Evolutionary conservation across 768 basidiomycete genomes (phyloP).

Genomic region (Mycena venus): DNA sequence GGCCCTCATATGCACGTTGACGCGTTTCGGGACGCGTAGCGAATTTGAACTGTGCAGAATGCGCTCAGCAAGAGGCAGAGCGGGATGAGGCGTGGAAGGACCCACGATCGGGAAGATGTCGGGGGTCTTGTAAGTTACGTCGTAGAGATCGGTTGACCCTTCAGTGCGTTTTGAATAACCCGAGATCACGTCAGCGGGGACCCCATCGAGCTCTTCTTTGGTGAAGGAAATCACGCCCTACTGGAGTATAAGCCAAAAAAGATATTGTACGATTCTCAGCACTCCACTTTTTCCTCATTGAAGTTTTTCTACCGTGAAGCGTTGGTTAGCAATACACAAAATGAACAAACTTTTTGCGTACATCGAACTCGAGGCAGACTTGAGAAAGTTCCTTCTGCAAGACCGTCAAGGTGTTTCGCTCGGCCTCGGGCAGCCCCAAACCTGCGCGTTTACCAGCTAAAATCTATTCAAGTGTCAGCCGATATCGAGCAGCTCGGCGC

Average conservation of each 20-base stretch:
- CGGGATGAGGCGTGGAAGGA: conserved; percentile 17
- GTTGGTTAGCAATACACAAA: conserved; percentile 15
- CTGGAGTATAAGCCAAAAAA: not conserved
- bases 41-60: conserved; percentile 76
- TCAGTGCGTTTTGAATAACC: conserved; percentile 80
- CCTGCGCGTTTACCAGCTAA: conserved; percentile 87
- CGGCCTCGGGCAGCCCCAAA: conserved; percentile 75
- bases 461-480: conserved; percentile 53
- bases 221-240: conserved; percentile 78
- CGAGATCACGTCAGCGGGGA: conserved; percentile 83
- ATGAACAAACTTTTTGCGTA: conserved; percentile 48
- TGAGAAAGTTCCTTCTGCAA: conserved; percentile 86
- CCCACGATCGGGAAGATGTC: conserved; percentile 84
- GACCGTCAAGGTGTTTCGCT: conserved; percentile 66
- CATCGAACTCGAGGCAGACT: conserved; percentile 83
- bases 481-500: conserved; percentile 1
- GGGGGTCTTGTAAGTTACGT: conserved; percentile 86
- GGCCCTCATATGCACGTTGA: conserved; percentile 71
- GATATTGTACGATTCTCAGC: conserved; percentile 46
- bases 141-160: conserved; percentile 70
- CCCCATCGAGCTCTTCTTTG: conserved; percentile 80
- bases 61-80: not conserved
- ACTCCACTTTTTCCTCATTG: conserved; percentile 78
- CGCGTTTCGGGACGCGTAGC: conserved; percentile 81
- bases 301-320: conserved; percentile 77